phyloP scores from a whole-genome alignment of 768 basidiomycete genomes.

The Clathrus columnatus region DNA sequence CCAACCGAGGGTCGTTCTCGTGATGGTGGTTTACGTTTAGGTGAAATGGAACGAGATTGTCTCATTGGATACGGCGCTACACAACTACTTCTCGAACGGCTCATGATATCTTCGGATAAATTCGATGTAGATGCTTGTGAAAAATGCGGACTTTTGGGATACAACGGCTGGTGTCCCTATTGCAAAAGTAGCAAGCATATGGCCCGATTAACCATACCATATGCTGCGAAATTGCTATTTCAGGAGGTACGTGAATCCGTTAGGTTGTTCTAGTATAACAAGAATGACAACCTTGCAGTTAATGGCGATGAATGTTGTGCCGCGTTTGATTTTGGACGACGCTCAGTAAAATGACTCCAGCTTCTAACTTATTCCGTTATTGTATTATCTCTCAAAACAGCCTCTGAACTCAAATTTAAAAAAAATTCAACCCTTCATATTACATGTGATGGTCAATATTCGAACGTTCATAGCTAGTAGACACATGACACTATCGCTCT shows the following conservation, averaged over 20 bases:
- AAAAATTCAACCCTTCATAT: no score
- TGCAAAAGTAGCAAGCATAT: constrained; percentile 97
- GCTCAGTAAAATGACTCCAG: constrained; percentile 24
- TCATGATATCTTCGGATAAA: constrained; percentile 99
- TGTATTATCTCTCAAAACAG: not conserved
- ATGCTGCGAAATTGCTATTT: constrained; percentile 88
- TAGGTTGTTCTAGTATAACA: not conserved
- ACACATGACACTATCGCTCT: no score
- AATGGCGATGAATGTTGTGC: constrained; percentile 97
- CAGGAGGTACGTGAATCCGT: constrained; percentile 55
- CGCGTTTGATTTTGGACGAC: constrained; percentile 80
- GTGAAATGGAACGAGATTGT: constrained; percentile 99
- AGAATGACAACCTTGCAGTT: constrained; percentile 37
- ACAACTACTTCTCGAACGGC: constrained; percentile 87
- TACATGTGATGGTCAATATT: no score
- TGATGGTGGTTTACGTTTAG: constrained; percentile 92
- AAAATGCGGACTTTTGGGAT: constrained; percentile 90
- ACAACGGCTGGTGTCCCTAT: constrained; percentile 93
- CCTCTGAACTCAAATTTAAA: no score
- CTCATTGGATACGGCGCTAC: constrained; percentile 98
- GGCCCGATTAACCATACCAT: constrained; percentile 92
- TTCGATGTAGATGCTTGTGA: constrained; percentile 96
- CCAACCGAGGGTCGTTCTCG: constrained; percentile 97
- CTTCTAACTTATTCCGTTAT: not conserved
- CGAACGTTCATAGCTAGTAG: no score